Evolutionary conservation across 495 filamentous ascomycete species (phyloP).

Genomic region (Echria macrotheca): DNA sequence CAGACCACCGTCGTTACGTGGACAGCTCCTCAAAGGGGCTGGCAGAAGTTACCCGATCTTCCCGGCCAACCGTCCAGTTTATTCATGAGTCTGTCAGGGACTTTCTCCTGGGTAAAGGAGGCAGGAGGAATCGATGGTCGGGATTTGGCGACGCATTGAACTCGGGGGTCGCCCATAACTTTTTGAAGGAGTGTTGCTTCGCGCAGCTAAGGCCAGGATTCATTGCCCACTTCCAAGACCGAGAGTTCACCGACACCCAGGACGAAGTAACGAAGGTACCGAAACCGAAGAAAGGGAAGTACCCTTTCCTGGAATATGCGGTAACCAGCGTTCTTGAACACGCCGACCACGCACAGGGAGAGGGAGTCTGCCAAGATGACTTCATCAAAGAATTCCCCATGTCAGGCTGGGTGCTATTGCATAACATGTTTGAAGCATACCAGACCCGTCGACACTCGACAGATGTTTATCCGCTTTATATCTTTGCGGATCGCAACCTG

Average conservation of each 20-base stretch:
- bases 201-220: not conserved
- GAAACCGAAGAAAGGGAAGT: not conserved
- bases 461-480: not conserved
- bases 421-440: not conserved
- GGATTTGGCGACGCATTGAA: not conserved
- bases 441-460: not conserved
- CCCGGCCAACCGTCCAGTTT: constrained; percentile 26
- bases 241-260: not conserved
- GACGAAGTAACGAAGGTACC: not conserved
- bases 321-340: not conserved
- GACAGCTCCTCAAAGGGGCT: constrained; percentile 28
- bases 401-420: not conserved
- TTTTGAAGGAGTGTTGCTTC: not conserved
- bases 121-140: not conserved
- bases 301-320: constrained; percentile 1
- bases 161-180: not conserved
- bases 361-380: not conserved
- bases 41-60: constrained; percentile 19
- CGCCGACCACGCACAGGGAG: not conserved
- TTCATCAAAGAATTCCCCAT: not conserved
- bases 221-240: not conserved
- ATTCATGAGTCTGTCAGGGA: constrained; percentile 37
- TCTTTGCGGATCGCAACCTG: not conserved
- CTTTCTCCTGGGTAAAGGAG: constrained; percentile 11
- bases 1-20: constrained; percentile 17